Conservation (phyloP, 768 basidiomycete species). For the Trametes sanguinea region DNA sequence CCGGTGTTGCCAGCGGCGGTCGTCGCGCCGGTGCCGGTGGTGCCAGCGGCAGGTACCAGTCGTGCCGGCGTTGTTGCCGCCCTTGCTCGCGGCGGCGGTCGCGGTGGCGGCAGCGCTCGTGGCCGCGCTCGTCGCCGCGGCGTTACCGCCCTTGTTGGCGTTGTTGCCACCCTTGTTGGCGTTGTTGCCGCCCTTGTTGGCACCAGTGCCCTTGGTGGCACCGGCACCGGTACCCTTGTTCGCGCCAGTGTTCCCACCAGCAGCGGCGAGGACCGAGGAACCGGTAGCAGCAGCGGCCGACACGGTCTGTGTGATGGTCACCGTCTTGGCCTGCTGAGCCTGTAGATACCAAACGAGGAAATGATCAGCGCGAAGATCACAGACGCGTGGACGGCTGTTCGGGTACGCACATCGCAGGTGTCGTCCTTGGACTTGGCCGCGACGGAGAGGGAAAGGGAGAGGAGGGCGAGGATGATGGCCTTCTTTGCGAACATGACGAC, state of each 20-base stretch:
- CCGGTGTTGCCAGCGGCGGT: neutral
- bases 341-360: slow-evolving; percentile 18
- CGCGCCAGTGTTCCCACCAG: slow-evolving; percentile 22
- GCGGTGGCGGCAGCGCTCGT: neutral
- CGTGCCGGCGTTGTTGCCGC: slow-evolving; percentile 1
- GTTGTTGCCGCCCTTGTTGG: slow-evolving; percentile 24
- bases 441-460: slow-evolving; percentile 41
- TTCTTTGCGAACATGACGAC: slow-evolving; percentile 44
- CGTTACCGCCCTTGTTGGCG: slow-evolving; percentile 9
- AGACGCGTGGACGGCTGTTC: slow-evolving; percentile 11
- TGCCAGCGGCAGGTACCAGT: slow-evolving; percentile 18
- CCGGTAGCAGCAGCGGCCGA: slow-evolving; percentile 25
- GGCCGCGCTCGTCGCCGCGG: neutral
- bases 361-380: slow-evolving; percentile 10
- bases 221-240: neutral
- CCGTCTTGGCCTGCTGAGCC: slow-evolving; percentile 28
- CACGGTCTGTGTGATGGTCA: slow-evolving; percentile 40
- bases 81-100: neutral
- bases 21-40: slow-evolving; percentile 11
- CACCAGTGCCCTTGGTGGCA: slow-evolving; percentile 1
- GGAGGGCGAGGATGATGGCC: slow-evolving; percentile 41
- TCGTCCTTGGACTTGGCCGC: slow-evolving; percentile 35
- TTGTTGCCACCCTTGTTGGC: slow-evolving; percentile 14
- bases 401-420: slow-evolving; percentile 14
- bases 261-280: slow-evolving; percentile 14